Conservation (phyloP, 768 basidiomycete genomes). For the Collybia sordida region DNA sequence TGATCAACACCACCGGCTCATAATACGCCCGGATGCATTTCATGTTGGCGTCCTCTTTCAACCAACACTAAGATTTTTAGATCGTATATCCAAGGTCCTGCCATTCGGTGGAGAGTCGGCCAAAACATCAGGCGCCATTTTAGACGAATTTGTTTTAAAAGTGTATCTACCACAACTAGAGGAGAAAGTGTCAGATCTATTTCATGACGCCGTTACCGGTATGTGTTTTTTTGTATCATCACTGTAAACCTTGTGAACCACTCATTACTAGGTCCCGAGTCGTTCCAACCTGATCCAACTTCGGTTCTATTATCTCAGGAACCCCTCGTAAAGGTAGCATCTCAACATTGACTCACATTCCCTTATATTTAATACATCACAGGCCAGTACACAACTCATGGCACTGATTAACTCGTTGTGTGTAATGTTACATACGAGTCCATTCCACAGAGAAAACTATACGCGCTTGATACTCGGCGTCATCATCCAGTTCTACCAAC, state of each 20-base stretch:
- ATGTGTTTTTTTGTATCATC: slow-evolving; percentile 9
- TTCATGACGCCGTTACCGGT: slow-evolving; percentile 85
- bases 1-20: slow-evolving; percentile 79
- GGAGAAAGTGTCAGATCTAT: slow-evolving; percentile 85
- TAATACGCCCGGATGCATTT: slow-evolving; percentile 91
- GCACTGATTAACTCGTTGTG: slow-evolving; percentile 91
- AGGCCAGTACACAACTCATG: slow-evolving; percentile 86
- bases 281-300: slow-evolving; percentile 80
- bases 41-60: slow-evolving; percentile 94
- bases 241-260: neutral
- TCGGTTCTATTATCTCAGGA: slow-evolving; percentile 63
- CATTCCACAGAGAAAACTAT: slow-evolving; percentile 95
- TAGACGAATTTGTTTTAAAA: slow-evolving; percentile 92
- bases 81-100: slow-evolving; percentile 66
- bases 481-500: slow-evolving; percentile 94
- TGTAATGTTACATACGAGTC: slow-evolving; percentile 85
- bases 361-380: neutral
- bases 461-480: slow-evolving; percentile 91
- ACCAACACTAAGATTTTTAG: slow-evolving; percentile 85
- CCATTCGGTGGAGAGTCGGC: slow-evolving; percentile 71
- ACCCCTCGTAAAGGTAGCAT: slow-evolving; percentile 74
- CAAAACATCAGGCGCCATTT: slow-evolving; percentile 64
- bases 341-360: neutral
- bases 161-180: slow-evolving; percentile 94
- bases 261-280: slow-evolving; percentile 62